Conservation (phyloP, 2,329 filamentous ascomycete species). For the Fusarium lyarnte region DNA sequence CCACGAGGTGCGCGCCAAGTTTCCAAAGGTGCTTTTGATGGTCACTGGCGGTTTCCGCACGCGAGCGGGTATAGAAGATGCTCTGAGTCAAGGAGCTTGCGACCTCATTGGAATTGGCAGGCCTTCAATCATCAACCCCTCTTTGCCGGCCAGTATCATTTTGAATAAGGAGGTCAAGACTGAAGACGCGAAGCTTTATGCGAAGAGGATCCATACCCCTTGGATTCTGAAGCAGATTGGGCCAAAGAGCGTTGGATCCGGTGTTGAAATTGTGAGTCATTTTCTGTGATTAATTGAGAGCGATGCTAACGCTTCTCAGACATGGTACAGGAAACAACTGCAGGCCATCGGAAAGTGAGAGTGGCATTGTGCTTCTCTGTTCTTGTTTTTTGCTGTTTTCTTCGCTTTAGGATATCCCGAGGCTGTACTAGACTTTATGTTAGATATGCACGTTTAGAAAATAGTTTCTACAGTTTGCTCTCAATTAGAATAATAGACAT, state of each 20-base stretch:
- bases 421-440: accelerated
- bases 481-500: not conserved
- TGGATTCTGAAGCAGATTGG: conserved; percentile 29
- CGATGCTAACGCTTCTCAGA: not conserved
- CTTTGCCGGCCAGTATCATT: conserved; percentile 46
- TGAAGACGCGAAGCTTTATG: conserved; percentile 24
- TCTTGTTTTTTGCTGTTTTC: not conserved
- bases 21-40: conserved; percentile 59
- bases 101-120: conserved; percentile 55
- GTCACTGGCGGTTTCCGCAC: conserved; percentile 72
- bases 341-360: conserved; percentile 12
- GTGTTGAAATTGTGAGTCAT: conserved; percentile 29
- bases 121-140: conserved; percentile 52
- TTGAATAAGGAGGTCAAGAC: conserved; percentile 24
- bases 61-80: conserved; percentile 52
- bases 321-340: conserved; percentile 29
- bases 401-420: not conserved
- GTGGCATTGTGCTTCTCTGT: not conserved
- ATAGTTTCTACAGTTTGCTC: not conserved
- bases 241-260: conserved; percentile 28
- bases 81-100: conserved; percentile 50
- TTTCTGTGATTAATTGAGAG: accelerated
- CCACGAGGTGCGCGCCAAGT: conserved; percentile 56
- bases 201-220: conserved; percentile 14
- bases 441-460: accelerated